A percentile compares a stretch with the other conserved stretches of the same genome.
Evolutionary conservation across 768 basidiomycete genomes (phyloP).

Genomic region (Boletus coccyginus): DNA sequence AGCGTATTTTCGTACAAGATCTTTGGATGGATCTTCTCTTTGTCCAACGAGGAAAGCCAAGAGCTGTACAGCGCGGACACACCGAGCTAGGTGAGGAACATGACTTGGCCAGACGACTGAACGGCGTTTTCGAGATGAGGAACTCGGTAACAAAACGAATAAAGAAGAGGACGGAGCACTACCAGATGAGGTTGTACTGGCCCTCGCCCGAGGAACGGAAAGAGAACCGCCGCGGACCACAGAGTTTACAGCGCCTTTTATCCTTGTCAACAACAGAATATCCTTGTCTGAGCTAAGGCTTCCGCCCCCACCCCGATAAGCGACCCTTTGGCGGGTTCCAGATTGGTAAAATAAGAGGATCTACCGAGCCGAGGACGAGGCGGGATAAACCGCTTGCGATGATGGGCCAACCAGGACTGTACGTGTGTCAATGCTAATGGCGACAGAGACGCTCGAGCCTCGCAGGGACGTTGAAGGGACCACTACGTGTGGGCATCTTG

Average conservation of each 20-base stretch:
- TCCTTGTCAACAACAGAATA: too few species aligned
- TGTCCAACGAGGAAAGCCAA: neutral
- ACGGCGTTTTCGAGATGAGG: neutral
- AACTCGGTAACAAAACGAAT: slow-evolving; percentile 9
- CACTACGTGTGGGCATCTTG: slow-evolving; percentile 6
- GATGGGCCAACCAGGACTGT: slow-evolving; percentile 27
- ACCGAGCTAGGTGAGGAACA: neutral
- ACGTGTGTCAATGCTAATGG: slow-evolving; percentile 21
- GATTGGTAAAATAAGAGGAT: slow-evolving; percentile 10
- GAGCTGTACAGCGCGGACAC: neutral
- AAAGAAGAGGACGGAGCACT: slow-evolving; percentile 9
- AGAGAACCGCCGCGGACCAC: too few species aligned
- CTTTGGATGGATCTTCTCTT: neutral
- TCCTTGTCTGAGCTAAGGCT: too few species aligned
- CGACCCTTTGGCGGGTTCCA: too few species aligned
- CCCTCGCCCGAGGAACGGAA: too few species aligned
- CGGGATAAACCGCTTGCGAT: slow-evolving; percentile 29
- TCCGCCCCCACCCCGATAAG: too few species aligned
- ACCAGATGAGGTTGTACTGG: too few species aligned
- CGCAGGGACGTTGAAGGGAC: slow-evolving; percentile 6
- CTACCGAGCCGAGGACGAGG: slow-evolving; percentile 22
- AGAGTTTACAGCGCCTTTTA: too few species aligned
- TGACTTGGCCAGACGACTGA: neutral
- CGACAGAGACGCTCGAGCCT: slow-evolving; percentile 14
- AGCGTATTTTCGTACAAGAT: neutral